Conservation (phyloP, 129 eudicot genomes). For the Flaveria brownii region DNA sequence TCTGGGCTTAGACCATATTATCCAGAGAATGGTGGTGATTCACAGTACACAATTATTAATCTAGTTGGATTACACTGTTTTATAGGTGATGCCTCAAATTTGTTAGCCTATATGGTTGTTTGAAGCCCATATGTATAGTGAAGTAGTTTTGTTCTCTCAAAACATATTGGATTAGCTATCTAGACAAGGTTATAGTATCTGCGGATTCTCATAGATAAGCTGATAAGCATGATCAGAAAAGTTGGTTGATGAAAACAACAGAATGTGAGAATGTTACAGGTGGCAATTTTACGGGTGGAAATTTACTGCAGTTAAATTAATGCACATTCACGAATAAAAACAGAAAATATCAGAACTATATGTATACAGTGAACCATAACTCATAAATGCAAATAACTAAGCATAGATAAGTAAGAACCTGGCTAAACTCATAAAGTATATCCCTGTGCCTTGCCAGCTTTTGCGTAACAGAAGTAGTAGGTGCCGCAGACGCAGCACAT, state of each 20-base stretch:
- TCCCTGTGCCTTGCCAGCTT: slow-evolving; percentile 97
- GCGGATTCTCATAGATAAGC: not conserved
- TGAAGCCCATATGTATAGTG: not conserved
- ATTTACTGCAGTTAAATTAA: not conserved
- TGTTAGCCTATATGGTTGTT: slow-evolving; percentile 13
- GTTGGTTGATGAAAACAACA: not conserved
- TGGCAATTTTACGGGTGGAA: slow-evolving; percentile 9
- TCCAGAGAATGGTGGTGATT: not conserved
- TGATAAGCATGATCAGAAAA: not conserved
- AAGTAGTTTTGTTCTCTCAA: slow-evolving; percentile 3
- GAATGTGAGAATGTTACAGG: not conserved
- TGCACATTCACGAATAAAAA: not conserved
- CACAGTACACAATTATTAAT: not conserved
- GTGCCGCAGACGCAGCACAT: slow-evolving; percentile 93
- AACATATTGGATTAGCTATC: not conserved
- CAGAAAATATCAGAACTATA: not conserved
- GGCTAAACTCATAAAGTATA: slow-evolving; percentile 93
- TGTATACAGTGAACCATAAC: not conserved
- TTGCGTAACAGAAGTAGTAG: slow-evolving; percentile 88
- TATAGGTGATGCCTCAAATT: slow-evolving; percentile 1
- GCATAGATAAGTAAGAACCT: slow-evolving; percentile 51
- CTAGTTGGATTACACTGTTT: not conserved
- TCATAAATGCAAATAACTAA: slow-evolving; percentile 14
- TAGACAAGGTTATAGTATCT: not conserved
- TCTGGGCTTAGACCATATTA: not conserved